Evolutionary conservation across 768 basidiomycete species (phyloP).

Genomic region (Lactarius vividus): DNA sequence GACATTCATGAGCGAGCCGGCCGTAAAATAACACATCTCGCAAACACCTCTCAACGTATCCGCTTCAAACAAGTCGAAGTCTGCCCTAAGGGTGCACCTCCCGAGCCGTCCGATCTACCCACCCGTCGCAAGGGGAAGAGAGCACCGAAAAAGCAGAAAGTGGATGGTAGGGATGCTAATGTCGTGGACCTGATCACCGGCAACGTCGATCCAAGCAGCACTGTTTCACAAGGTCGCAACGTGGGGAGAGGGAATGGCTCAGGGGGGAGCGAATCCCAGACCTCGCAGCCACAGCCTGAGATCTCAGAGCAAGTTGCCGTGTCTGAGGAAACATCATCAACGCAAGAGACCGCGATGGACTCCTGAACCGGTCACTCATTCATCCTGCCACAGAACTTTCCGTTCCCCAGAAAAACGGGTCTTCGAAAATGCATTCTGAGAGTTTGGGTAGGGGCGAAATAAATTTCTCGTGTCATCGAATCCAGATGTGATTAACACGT

Average conservation of each 20-base stretch:
- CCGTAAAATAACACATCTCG: slow-evolving; percentile 52
- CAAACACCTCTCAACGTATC: slow-evolving; percentile 65
- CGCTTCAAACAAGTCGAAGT: slow-evolving; percentile 72
- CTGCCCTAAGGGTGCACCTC: slow-evolving; percentile 37
- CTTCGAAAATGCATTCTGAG: background rate
- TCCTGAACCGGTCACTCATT: background rate
- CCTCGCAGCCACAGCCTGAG: background rate
- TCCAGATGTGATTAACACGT: background rate
- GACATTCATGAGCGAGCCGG: slow-evolving; percentile 50
- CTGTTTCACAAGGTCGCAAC: background rate
- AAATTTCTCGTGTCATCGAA: background rate
- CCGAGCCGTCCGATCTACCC: background rate
- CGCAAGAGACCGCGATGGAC: background rate
- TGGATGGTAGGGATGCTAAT: background rate
- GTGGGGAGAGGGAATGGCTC: background rate
- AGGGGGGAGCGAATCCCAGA: background rate
- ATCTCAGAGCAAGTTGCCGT: background rate
- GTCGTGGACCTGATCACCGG: slow-evolving; percentile 21
- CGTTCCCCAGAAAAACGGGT: background rate
- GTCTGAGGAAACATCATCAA: background rate
- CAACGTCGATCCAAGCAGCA: slow-evolving; percentile 8
- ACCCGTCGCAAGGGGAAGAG: slow-evolving; percentile 10
- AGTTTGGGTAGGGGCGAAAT: background rate
- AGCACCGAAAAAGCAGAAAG: slow-evolving; percentile 6
- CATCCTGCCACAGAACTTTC: background rate